phyloP scores from a whole-genome alignment of 116 monocot species.

The Dioscorea cayenensis region DNA sequence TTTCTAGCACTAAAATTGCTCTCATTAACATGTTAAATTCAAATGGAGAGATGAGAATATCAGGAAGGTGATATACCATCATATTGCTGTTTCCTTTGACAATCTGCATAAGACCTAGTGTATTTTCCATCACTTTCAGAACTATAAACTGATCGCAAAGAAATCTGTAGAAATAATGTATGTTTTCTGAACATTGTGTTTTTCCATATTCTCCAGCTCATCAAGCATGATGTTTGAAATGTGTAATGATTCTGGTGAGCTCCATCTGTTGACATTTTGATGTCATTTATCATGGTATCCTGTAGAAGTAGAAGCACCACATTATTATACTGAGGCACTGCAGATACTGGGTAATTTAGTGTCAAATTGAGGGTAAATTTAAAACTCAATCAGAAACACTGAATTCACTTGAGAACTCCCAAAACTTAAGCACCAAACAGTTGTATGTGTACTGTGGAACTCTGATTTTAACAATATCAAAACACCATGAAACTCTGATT shows the following conservation, averaged over 20 bases:
- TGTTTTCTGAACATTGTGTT: slow-evolving; percentile 9
- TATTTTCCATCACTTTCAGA: slow-evolving; percentile 1
- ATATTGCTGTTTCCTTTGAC: neutral
- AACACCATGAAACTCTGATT: too few species aligned
- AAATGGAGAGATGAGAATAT: neutral
- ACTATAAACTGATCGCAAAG: slow-evolving; percentile 1
- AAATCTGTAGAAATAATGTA: slow-evolving; percentile 15
- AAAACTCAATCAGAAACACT: too few species aligned
- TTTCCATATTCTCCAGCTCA: slow-evolving; percentile 8
- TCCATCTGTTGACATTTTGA: slow-evolving; percentile 10
- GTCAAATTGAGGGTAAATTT: too few species aligned
- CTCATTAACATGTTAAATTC: neutral
- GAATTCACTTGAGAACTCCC: too few species aligned
- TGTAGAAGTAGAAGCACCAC: slow-evolving; percentile 7
- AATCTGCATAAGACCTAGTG: neutral
- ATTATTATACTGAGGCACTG: neutral
- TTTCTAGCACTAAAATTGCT: neutral
- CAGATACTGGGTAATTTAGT: too few species aligned
- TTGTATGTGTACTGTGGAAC: too few species aligned
- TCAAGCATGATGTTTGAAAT: slow-evolving; percentile 1
- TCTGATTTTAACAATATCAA: too few species aligned
- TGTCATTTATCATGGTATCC: slow-evolving; percentile 29
- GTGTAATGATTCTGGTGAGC: neutral
- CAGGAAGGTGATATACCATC: neutral
- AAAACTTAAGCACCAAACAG: too few species aligned